Conservation (phyloP, 2,329 filamentous ascomycete genomes). For the Sporothrix globosa region DNA sequence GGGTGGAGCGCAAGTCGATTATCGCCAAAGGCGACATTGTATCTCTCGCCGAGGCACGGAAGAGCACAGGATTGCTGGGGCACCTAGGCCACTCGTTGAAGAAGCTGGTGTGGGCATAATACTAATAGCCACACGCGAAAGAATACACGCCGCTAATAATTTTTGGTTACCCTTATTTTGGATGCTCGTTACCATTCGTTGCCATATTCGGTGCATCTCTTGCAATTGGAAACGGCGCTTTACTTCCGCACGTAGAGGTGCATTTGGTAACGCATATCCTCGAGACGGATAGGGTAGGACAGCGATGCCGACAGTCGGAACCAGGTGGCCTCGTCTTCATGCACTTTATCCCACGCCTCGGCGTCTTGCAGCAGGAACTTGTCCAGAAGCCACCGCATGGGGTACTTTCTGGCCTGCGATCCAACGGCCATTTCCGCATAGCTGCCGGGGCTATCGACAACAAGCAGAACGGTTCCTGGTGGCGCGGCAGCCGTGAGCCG, state of each 20-base stretch:
- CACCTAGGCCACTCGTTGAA: conserved; percentile 88
- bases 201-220: background rate
- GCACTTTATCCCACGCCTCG: conserved; percentile 70
- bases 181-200: background rate
- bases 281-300: conserved; percentile 79
- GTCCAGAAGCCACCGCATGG: conserved; percentile 91
- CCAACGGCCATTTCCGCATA: conserved; percentile 82
- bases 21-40: conserved; percentile 73
- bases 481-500: conserved; percentile 63
- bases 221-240: background rate
- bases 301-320: conserved; percentile 72
- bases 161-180: conserved; percentile 21
- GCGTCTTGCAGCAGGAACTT: conserved; percentile 66
- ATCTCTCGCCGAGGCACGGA: conserved; percentile 80
- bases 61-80: conserved; percentile 82
- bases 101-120: conserved; percentile 81
- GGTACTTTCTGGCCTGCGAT: conserved; percentile 68
- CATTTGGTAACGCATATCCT: conserved; percentile 94
- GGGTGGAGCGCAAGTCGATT: conserved; percentile 50
- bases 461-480: conserved; percentile 70
- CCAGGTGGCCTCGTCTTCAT: conserved; percentile 79
- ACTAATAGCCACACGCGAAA: conserved; percentile 2
- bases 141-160: conserved; percentile 13
- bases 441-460: conserved; percentile 90
- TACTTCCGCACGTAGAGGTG: conserved; percentile 69